These are phyloP conservation scores for Citrus inodora DNA, from an alignment of 345 rosid species.

Conservation along the genomic window DNA sequence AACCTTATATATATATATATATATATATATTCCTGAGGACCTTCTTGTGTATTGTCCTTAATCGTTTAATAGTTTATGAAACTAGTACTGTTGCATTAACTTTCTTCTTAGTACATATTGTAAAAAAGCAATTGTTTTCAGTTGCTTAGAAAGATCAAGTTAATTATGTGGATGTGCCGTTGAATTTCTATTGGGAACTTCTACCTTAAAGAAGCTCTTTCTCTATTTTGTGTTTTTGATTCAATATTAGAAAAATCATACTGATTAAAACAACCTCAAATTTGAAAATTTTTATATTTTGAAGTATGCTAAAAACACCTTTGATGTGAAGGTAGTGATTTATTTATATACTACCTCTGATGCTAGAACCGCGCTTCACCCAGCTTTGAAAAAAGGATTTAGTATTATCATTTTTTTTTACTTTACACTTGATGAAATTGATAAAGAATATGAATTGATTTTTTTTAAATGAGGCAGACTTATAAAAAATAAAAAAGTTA, in stretches of 20 bases:
- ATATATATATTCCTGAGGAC: background rate
- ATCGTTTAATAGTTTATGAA: background rate
- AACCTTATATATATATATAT: background rate
- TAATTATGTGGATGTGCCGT: background rate
- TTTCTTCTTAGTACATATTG: background rate
- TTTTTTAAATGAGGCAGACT: too few species aligned
- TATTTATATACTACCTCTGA: background rate
- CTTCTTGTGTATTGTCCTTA: background rate
- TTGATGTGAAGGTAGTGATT: background rate
- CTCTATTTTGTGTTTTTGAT: background rate
- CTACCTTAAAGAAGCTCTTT: background rate
- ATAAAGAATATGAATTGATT: too few species aligned
- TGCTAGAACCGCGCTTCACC: too few species aligned
- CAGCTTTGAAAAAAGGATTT: too few species aligned
- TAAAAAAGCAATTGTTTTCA: background rate
- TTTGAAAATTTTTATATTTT: background rate
- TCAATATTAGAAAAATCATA: too few species aligned
- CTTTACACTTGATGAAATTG: too few species aligned
- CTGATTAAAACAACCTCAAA: background rate
- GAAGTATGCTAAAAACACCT: background rate
- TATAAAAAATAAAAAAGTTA: too few species aligned
- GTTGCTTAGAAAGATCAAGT: background rate
- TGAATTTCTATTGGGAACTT: background rate
- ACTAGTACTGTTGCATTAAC: background rate
- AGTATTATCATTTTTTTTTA: too few species aligned